Evolutionary conservation across 352 stramenopile genomes (phyloP).

Genomic region (Phytophthora tentaculata): DNA sequence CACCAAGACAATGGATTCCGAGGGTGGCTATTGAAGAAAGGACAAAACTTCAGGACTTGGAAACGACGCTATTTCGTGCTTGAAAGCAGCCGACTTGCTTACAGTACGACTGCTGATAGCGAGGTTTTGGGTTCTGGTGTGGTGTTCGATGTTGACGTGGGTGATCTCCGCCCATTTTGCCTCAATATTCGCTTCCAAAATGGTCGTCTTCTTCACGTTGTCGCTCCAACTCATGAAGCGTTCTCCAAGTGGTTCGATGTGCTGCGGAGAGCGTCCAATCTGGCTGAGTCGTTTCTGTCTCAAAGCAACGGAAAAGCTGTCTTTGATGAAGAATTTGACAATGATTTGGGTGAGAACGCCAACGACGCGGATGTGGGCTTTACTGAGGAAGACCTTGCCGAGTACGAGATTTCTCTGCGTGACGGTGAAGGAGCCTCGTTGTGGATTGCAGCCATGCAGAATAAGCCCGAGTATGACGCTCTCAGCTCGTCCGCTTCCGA

Average conservation of each 20-base stretch:
- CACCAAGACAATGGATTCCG: conserved; percentile 28
- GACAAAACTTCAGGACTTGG: conserved; percentile 85
- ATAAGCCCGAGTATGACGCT: conserved; percentile 37
- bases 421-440: conserved; percentile 43
- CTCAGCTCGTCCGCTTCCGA: conserved; percentile 28
- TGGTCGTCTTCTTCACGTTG: conserved; percentile 67
- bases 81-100: conserved; percentile 64
- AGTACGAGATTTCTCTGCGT: conserved; percentile 38
- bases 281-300: conserved; percentile 67
- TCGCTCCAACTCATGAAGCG: conserved; percentile 56
- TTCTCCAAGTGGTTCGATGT: conserved; percentile 66
- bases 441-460: conserved; percentile 71
- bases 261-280: conserved; percentile 59
- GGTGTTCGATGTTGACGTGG: conserved; percentile 69
- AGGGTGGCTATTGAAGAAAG: conserved; percentile 85
- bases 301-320: conserved; percentile 46
- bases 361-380: conserved; percentile 42
- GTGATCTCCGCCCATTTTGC: conserved; percentile 66
- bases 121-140: conserved; percentile 63
- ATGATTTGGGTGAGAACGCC: conserved; percentile 37
- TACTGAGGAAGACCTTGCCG: conserved; percentile 34
- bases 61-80: conserved; percentile 85
- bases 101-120: conserved; percentile 41
- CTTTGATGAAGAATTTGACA: conserved; percentile 67
- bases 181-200: conserved; percentile 81